Evolutionary conservation across 1,284 basidiomycete genomes (phyloP), one percentile per base, ranked within the genome.

Genomic region (Leccinum subatratum): DNA sequence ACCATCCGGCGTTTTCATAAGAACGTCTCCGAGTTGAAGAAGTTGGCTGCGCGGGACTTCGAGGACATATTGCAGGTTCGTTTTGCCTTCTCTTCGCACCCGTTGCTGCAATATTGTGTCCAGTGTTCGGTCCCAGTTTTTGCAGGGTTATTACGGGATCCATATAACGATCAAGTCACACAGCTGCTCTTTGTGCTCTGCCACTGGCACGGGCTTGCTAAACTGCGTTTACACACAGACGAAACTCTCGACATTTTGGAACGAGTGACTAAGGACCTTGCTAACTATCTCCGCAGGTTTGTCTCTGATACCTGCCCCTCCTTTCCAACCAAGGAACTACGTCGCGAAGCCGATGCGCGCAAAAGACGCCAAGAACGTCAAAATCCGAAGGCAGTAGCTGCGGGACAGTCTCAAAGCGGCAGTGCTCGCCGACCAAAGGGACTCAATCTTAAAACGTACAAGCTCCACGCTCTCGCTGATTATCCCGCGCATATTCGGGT

Each of bases 281-380:
- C 54, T 56, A 56, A 56, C 54, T 16, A 4, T 56, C 54, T 56
- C 54, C 54, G 22, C 22, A 56, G 54, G 54, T 56, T 56, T 20
- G 22, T 56, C 54, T 56, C 54, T 56, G 54, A 56, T 25, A 56
- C 54, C 25, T 56, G 54, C 54, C 54, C 54, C 6, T 56, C 54
- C 14, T 56, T 16, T 56, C 54, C 54, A 56, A 56, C 54, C 54
- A 56, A 56, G 54, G 54, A 56, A 56, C 54, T 56, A 56, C 22
- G 22, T 28, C 54, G 54, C 0, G 54, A 56, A 56, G 54, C 54
- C 14, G 22, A 56, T 56, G 54, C 54, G 20, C 54, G 22, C 54
- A 56, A 25, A 56, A 56, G 54, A 56, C 22, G 20, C 22, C 54
- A 56, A 56, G 54, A 56, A 56, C 22, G 54, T 16, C 54, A 56